Conservation (phyloP, 2,329 filamentous ascomycete species). For the Fusarium anguioides region DNA sequence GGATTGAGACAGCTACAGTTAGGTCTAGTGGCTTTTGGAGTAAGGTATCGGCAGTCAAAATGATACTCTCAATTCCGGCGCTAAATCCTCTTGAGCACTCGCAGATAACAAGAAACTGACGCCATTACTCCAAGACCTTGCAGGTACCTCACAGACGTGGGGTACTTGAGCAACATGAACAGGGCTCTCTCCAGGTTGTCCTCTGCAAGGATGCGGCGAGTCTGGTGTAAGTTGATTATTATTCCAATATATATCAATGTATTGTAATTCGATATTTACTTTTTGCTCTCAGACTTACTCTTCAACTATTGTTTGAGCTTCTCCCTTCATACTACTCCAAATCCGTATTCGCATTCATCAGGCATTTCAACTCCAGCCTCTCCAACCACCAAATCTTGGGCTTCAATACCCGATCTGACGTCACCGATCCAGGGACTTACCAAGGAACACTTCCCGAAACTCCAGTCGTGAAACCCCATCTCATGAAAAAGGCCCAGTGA, state of each 20-base stretch:
- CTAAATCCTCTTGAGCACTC: constrained; percentile 18
- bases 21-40: constrained; percentile 29
- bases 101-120: constrained; percentile 19
- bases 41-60: constrained; percentile 16
- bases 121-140: constrained; percentile 28
- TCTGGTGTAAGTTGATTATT: background rate
- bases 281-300: too few relatives aligned
- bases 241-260: background rate
- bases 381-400: constrained; percentile 6
- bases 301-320: background rate
- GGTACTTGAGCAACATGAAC: constrained; percentile 23
- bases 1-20: background rate
- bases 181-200: constrained; percentile 9
- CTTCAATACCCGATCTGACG: constrained; percentile 27
- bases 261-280: background rate
- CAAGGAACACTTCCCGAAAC: constrained; percentile 17
- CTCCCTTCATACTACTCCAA: background rate
- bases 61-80: constrained; percentile 18
- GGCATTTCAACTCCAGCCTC: background rate
- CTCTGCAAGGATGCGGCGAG: constrained; percentile 5
- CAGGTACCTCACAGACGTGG: constrained; percentile 17
- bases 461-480: constrained; percentile 19
- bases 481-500: background rate
- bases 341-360: background rate
- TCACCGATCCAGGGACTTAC: constrained; percentile 15